Evolutionary conservation across 2,329 filamentous ascomycete genomes (phyloP), one percentile per base, ranked within the genome.

Genomic region (Neurospora sp.): DNA sequence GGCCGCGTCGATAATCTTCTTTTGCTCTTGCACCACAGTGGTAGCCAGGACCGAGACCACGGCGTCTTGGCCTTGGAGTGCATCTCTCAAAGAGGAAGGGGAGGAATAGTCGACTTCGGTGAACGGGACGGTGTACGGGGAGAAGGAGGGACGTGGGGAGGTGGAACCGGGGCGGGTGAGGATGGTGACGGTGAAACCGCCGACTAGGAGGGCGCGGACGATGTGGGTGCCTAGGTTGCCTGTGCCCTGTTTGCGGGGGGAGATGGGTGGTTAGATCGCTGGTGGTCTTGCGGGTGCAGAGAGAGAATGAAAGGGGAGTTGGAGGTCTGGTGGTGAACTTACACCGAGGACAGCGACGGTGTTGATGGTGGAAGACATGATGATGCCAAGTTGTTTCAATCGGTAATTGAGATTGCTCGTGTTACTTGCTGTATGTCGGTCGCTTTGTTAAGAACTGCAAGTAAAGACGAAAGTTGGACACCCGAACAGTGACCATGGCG

Each of bases 41-140:
- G 79, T 80, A 8, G 80, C 82, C 28, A 89, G 80, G 1, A 83
- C 78, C 6, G 83, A 85, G 19, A 89, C 76, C 13, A 89, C 81
- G 2, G 85, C 87, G 75, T 90, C 87, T 71, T 88, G 83, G 58
- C 82, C 84, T 52, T 79, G 72, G 68, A 90, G 81, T 1, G 83
- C 84, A 0, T 76, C 68, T 3, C 78, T 80, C n/a, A 88, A 79
- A 23, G 82, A 82, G 1, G 79, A 72, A 4, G 81, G 75, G 4
- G 78, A 79, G 68, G 79, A 76, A 72, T 84, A 85, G 75, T 88
- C 80, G 23, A 83, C 81, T 8, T 79, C 79, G 73, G 83, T 76
- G 39, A 87, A 81, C 8, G 78, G 77, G 67, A 85, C 79, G 38
- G 77, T 76, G 0, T 77, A 68, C 1, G 81, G 80, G 15, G 7